phyloP scores from a whole-genome alignment of 805 yeast genomes.

The Yamadazyma endophytica region DNA sequence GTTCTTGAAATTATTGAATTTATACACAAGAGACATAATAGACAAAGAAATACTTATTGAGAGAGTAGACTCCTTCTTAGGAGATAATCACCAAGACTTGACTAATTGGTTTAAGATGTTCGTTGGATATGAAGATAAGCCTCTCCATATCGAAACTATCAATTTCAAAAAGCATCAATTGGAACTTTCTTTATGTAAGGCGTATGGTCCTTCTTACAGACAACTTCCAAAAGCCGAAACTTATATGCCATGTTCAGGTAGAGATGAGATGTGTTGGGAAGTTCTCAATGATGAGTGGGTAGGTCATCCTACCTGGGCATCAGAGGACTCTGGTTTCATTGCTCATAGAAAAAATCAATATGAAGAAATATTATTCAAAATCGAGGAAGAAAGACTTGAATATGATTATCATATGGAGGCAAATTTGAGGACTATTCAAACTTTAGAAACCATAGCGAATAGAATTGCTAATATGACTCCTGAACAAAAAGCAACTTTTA shows the following conservation, averaged over 20 bases:
- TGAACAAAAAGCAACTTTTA: constrained; percentile 82
- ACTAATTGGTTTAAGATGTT: constrained; percentile 89
- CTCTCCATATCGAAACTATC: constrained; percentile 84
- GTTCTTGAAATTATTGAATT: constrained; percentile 80
- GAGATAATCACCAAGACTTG: constrained; percentile 68
- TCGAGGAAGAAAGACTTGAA: constrained; percentile 97
- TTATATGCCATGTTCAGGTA: constrained; percentile 94
- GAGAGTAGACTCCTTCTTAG: constrained; percentile 81
- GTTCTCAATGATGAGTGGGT: constrained; percentile 99
- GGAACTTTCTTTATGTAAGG: constrained; percentile 85
- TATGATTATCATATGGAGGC: constrained; percentile 96
- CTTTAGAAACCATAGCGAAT: constrained; percentile 90
- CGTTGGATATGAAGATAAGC: constrained; percentile 83
- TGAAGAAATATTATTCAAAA: constrained; percentile 90
- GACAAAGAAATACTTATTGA: constrained; percentile 79
- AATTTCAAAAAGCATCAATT: constrained; percentile 84
- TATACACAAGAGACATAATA: constrained; percentile 86
- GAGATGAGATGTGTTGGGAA: constrained; percentile 99
- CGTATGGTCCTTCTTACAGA: constrained; percentile 94
- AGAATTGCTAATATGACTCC: constrained; percentile 89
- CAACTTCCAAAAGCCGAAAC: constrained; percentile 91
- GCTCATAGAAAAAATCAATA: constrained; percentile 99
- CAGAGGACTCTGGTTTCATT: constrained; percentile 97
- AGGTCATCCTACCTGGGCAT: constrained; percentile 99
- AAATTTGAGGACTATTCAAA: constrained; percentile 90